phyloP scores from a whole-genome alignment of 768 basidiomycete genomes.

The Leccinum arenicola region DNA sequence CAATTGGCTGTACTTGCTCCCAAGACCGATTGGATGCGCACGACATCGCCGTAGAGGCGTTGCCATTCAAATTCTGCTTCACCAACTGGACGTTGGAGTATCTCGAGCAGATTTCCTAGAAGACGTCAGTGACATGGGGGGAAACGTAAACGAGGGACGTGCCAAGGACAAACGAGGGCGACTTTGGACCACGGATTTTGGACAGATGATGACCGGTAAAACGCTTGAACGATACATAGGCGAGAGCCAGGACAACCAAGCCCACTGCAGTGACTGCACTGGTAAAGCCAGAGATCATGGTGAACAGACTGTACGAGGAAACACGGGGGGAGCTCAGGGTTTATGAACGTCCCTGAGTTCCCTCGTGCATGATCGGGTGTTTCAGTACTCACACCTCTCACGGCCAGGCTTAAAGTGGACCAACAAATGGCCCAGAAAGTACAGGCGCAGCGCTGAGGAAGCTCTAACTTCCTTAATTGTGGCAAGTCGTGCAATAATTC shows the following conservation, averaged over 20 bases:
- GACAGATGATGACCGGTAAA: constrained; percentile 1
- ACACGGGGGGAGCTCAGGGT: background rate
- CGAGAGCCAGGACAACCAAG: constrained; percentile 8
- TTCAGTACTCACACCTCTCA: too few relatives aligned
- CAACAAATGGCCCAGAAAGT: too few relatives aligned
- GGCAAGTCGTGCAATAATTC: too few relatives aligned
- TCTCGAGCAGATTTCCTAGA: constrained; percentile 28
- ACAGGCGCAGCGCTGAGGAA: too few relatives aligned
- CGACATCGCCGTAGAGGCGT: constrained; percentile 25
- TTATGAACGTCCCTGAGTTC: constrained; percentile 5
- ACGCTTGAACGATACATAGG: background rate
- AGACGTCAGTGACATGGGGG: constrained; percentile 9
- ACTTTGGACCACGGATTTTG: constrained; percentile 20
- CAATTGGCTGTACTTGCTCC: constrained; percentile 17
- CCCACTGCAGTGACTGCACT: background rate
- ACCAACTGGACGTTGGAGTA: constrained; percentile 28
- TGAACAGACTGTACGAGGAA: background rate
- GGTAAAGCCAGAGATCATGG: constrained; percentile 13
- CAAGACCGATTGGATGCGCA: constrained; percentile 28
- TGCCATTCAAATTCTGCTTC: constrained; percentile 31
- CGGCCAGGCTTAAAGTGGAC: too few relatives aligned
- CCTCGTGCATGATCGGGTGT: too few relatives aligned
- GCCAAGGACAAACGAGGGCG: constrained; percentile 25
- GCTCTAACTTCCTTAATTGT: too few relatives aligned
- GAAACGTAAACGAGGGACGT: background rate